Evolutionary conservation across 768 basidiomycete species (phyloP).

Genomic region (Mycena kentingensis): DNA sequence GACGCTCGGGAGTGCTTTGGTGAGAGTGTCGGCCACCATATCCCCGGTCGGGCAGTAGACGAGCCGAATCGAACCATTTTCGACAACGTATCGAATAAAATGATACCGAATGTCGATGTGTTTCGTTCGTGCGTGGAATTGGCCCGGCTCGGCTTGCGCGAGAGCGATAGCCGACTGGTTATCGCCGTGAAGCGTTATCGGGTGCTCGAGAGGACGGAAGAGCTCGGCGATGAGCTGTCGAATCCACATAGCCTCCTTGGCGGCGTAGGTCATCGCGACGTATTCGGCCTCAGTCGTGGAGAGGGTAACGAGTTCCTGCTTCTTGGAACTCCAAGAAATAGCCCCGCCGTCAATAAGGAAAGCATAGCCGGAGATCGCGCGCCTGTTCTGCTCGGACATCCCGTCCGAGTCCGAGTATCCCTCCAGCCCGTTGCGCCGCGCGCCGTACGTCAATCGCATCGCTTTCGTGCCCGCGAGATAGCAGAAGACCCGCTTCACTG

Average conservation of each 20-base stretch:
- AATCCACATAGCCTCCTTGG: conserved; percentile 25
- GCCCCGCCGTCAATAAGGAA: conserved; percentile 30
- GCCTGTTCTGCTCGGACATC: conserved; percentile 19
- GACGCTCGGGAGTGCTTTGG: conserved; percentile 26
- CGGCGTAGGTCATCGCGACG: conserved; percentile 31
- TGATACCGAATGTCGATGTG: conserved; percentile 40
- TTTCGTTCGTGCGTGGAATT: conserved; percentile 33
- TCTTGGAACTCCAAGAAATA: conserved; percentile 35
- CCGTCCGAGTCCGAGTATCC: conserved; percentile 18
- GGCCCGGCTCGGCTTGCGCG: conserved; percentile 24
- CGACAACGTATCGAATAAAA: conserved; percentile 30
- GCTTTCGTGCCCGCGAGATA: conserved; percentile 20
- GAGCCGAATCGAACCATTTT: conserved; percentile 15
- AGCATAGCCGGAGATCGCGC: conserved; percentile 34
- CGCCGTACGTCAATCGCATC: neutral
- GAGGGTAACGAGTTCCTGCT: conserved; percentile 33
- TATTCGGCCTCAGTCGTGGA: too few relatives aligned
- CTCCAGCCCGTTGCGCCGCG: neutral
- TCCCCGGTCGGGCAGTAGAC: conserved; percentile 26
- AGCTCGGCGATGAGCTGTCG: conserved; percentile 18
- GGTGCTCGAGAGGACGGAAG: neutral
- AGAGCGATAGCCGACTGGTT: conserved; percentile 27
- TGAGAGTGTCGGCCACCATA: conserved; percentile 34
- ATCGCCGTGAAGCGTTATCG: conserved; percentile 20
- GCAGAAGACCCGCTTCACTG: conserved; percentile 14